Evolutionary conservation across 1,139 yeast genomes (phyloP), one percentile per base, ranked within the genome.

Genomic region (Wickerhamiella pararugosa): DNA sequence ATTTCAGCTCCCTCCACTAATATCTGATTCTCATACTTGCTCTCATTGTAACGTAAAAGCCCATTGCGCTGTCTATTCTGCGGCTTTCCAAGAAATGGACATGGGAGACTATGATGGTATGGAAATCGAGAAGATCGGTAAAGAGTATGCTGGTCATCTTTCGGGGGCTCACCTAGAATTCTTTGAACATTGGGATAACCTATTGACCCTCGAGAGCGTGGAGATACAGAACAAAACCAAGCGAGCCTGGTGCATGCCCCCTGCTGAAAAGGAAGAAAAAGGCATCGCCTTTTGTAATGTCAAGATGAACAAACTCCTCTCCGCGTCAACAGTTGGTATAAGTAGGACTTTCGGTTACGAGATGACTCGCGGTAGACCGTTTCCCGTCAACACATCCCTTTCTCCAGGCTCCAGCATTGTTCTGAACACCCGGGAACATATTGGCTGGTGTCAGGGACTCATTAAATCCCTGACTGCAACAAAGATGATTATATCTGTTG

Each of bases 61-160:
- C 8, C 70, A 71, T 5, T 90, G 97, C 54, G 77, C 82, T 79
- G 67, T 79, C 0, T 63, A 76, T 34, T 77, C 83, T 52, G 72
- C 71, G 41, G 59, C 79, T 5, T 33, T 51, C 62, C 25, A 92
- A 79, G 52, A 62, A 64, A 47, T 92, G 84, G 0, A 62, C 62
- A 1, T 25, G 8, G 34, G 25, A 5, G 33, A 15, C 11, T 15
- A 15, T 62, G 46, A 46, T 7, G 11, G 36, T 7, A 47, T 43
- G 10, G 35, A 40, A 8, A 32, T 45, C 5, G 35, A 26, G 2
- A 32, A 10, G 3, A 25, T 32, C 7, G 35, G 69, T 51, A 63
- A 66, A 1, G 58, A 54, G 0, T 50, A 74, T 5, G 77, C 84
- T 0, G 57, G 53, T 0, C 84, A 78, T 51, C 57, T 83, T 37